Percentiles rank a stretch among this genome's conserved stretches.
These are phyloP conservation scores for Phytophthora parvispora DNA, from an alignment of 352 stramenopile genomes.

Conservation along the genomic window DNA sequence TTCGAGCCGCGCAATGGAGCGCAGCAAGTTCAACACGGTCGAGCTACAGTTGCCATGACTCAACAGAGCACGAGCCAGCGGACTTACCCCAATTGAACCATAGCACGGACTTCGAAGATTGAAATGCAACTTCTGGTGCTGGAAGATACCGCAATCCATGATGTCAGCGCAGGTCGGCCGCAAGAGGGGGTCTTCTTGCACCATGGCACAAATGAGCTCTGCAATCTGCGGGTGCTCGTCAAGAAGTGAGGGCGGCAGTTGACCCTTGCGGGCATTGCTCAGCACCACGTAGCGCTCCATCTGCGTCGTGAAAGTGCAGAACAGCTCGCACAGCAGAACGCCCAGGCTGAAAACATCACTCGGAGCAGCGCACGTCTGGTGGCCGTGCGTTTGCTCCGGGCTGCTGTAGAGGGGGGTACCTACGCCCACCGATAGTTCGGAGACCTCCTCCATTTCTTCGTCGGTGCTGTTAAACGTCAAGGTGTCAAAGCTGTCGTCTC, in stretches of 20 bases:
- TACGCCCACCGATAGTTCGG: conserved; percentile 73
- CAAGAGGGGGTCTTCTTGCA: conserved; percentile 45
- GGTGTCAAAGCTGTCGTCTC: conserved; percentile 30
- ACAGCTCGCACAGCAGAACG: conserved; percentile 79
- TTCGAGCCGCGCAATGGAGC: conserved; percentile 28
- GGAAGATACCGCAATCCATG: conserved; percentile 34
- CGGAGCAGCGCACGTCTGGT: conserved; percentile 49
- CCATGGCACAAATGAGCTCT: conserved; percentile 58
- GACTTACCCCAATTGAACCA: conserved; percentile 5
- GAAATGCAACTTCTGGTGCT: conserved; percentile 33
- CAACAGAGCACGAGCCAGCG: conserved; percentile 5
- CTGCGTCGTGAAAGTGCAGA: conserved; percentile 79
- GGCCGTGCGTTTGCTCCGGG: conserved; percentile 68
- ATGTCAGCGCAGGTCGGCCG: conserved; percentile 66
- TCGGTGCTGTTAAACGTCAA: conserved; percentile 30
- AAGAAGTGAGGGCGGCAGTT: conserved; percentile 44
- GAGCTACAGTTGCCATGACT: conserved; percentile 17
- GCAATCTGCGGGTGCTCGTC: conserved; percentile 54
- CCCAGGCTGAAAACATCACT: conserved; percentile 85
- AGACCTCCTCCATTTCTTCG: conserved; percentile 36
- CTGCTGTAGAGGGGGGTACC: conserved; percentile 84
- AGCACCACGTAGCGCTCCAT: conserved; percentile 83
- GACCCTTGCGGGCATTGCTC: conserved; percentile 49
- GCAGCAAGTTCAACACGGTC: conserved; percentile 30
- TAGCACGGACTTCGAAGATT: conserved; percentile 7